Percentiles rank a stretch among this genome's conserved stretches.
These are phyloP conservation scores for Hypomontagnella submonticulosa DNA, from an alignment of 495 filamentous ascomycete species.

Conservation along the genomic window DNA sequence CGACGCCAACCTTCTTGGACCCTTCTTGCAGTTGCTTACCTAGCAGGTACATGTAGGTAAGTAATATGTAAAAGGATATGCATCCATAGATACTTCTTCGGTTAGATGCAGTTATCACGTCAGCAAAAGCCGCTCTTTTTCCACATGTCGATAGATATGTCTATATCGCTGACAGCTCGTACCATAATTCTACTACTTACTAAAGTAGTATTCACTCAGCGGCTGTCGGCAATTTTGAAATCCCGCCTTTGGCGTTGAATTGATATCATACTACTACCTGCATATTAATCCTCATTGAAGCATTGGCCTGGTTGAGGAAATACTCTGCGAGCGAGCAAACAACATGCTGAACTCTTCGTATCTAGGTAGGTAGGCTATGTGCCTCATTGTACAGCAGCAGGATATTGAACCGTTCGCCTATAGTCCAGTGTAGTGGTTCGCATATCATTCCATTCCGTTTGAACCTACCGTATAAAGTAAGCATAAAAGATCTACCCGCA, in stretches of 20 bases:
- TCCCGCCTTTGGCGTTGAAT: too few relatives aligned
- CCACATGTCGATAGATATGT: too few relatives aligned
- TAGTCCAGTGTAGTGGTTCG: not conserved
- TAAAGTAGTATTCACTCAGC: too few relatives aligned
- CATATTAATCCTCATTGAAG: slow-evolving; percentile 3
- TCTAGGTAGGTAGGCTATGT: not conserved
- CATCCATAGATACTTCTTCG: too few relatives aligned
- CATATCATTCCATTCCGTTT: slow-evolving; percentile 19
- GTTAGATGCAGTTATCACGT: not conserved
- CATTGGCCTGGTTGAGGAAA: slow-evolving; percentile 23
- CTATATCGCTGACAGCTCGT: too few relatives aligned
- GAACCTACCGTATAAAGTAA: slow-evolving; percentile 9
- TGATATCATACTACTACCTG: slow-evolving; percentile 2
- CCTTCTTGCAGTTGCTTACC: slow-evolving; percentile 10
- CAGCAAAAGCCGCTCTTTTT: not conserved
- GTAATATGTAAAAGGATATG: slow-evolving; percentile 6
- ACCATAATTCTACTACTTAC: too few relatives aligned
- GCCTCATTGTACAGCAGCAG: slow-evolving; percentile 1
- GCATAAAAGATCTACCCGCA: slow-evolving; percentile 20
- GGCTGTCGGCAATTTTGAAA: too few relatives aligned
- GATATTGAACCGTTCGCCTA: not conserved
- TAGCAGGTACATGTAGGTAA: not conserved
- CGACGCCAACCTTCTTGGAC: slow-evolving; percentile 9
- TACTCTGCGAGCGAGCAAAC: slow-evolving; percentile 22
- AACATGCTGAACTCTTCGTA: slow-evolving; percentile 1